Percentiles rank a stretch among this genome's conserved stretches.
These are phyloP conservation scores for Ogataea pini DNA, from an alignment of 805 yeast species.

Conservation along the genomic window DNA sequence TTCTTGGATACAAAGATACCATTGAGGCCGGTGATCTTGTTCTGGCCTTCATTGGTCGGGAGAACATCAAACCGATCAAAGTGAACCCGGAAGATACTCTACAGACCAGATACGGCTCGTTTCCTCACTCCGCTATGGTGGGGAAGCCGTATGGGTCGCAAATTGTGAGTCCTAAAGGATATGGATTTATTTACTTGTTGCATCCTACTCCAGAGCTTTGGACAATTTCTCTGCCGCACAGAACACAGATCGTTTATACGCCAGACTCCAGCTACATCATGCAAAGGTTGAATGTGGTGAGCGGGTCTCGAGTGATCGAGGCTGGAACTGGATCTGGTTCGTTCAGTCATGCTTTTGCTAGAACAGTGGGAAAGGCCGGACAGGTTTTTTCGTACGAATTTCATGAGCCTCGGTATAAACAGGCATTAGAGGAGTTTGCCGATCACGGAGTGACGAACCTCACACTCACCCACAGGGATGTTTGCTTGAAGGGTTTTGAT, in stretches of 20 bases:
- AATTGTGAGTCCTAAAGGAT: constrained; percentile 65
- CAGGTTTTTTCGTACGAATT: constrained; percentile 84
- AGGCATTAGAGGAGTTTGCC: constrained; percentile 75
- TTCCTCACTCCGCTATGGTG: constrained; percentile 81
- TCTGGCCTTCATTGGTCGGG: constrained; percentile 81
- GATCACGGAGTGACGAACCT: constrained; percentile 66
- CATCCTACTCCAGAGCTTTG: constrained; percentile 95
- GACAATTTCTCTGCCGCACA: constrained; percentile 93
- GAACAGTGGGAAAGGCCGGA: constrained; percentile 67
- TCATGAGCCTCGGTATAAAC: constrained; percentile 78
- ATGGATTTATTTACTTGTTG: constrained; percentile 82
- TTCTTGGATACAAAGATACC: constrained; percentile 53
- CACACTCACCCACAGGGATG: constrained; percentile 86
- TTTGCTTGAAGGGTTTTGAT: constrained; percentile 82
- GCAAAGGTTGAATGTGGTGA: constrained; percentile 72
- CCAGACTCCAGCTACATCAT: constrained; percentile 92
- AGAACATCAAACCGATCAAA: constrained; percentile 70
- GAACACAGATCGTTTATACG: constrained; percentile 96
- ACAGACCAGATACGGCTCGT: constrained; percentile 87
- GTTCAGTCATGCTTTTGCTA: constrained; percentile 87
- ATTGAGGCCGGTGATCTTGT: constrained; percentile 87
- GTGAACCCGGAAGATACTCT: constrained; percentile 60
- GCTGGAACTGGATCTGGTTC: constrained; percentile 99
- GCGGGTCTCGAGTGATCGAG: constrained; percentile 82
- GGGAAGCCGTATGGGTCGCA: constrained; percentile 85